phyloP scores from a whole-genome alignment of 805 yeast genomes.

The Candida adriatica region DNA sequence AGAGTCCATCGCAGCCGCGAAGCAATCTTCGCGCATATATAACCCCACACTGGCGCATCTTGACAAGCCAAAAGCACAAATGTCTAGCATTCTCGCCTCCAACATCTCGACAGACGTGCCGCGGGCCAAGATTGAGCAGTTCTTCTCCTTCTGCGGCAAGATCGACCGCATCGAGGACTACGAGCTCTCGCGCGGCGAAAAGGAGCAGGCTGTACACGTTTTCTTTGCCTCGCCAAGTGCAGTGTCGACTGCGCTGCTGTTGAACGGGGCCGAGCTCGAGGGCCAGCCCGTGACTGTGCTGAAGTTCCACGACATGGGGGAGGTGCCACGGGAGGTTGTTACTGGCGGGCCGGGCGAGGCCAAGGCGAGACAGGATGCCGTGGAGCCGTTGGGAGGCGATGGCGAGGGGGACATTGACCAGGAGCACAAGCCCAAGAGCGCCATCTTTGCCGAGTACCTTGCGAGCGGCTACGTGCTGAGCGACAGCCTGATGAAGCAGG shows the following conservation, averaged over 20 bases:
- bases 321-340: no score
- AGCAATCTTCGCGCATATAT: no score
- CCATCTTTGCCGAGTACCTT: constrained; percentile 69
- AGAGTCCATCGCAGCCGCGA: no score
- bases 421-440: constrained; percentile 71
- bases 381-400: not conserved
- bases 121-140: constrained; percentile 48
- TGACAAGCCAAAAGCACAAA: no score
- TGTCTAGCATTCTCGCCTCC: constrained; percentile 41
- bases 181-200: constrained; percentile 4
- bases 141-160: constrained; percentile 72
- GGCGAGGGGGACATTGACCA: constrained; percentile 51
- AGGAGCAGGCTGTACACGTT: constrained; percentile 31
- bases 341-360: not conserved
- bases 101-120: constrained; percentile 46
- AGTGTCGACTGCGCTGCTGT: constrained; percentile 59
- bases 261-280: constrained; percentile 70
- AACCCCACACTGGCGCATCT: no score
- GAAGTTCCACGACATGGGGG: constrained; percentile 21
- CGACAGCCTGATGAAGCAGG: constrained; percentile 53
- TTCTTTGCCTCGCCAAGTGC: constrained; percentile 54
- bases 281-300: constrained; percentile 45
- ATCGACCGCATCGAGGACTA: constrained; percentile 24
- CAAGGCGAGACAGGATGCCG: not conserved
- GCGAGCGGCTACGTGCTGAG: constrained; percentile 66